These are phyloP conservation scores for Penicillium sp. DNA, from an alignment of 2,329 filamentous ascomycete species.

Conservation along the genomic window DNA sequence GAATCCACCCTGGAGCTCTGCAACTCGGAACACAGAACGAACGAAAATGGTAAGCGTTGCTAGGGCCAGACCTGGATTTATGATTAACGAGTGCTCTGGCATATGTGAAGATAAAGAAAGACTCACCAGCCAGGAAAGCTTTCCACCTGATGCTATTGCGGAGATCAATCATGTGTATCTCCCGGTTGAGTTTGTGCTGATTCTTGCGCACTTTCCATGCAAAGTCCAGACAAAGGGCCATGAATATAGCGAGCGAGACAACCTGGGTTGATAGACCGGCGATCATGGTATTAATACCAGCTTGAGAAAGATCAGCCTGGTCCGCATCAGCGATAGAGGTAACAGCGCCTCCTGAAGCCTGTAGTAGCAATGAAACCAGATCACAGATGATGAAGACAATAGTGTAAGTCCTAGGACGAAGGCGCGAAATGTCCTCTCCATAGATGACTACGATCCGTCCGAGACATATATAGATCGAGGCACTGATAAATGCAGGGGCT, in stretches of 20 bases:
- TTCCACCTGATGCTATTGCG: neutral
- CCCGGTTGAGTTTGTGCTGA: neutral
- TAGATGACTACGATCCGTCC: neutral
- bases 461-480: neutral
- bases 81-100: neutral
- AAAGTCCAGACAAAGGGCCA: neutral
- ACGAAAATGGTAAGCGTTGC: conserved; percentile 38
- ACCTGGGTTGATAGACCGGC: conserved; percentile 64
- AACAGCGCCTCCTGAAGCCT: conserved; percentile 60
- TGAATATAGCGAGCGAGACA: conserved; percentile 57
- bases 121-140: neutral
- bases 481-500: neutral
- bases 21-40: conserved; percentile 52
- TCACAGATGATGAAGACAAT: conserved; percentile 63
- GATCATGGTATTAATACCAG: conserved; percentile 64
- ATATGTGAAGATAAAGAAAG: neutral
- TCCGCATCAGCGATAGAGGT: conserved; percentile 45
- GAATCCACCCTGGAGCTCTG: conserved; percentile 52
- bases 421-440: conserved; percentile 25
- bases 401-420: conserved; percentile 36
- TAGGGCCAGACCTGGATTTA: neutral
- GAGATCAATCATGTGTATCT: neutral
- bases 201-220: neutral
- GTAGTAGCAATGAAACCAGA: conserved; percentile 60
- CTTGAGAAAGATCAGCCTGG: conserved; percentile 27